Evolutionary conservation across 495 filamentous ascomycete species (phyloP), one percentile per base, ranked within the genome.

Genomic region (Talaromyces stipitatus): DNA sequence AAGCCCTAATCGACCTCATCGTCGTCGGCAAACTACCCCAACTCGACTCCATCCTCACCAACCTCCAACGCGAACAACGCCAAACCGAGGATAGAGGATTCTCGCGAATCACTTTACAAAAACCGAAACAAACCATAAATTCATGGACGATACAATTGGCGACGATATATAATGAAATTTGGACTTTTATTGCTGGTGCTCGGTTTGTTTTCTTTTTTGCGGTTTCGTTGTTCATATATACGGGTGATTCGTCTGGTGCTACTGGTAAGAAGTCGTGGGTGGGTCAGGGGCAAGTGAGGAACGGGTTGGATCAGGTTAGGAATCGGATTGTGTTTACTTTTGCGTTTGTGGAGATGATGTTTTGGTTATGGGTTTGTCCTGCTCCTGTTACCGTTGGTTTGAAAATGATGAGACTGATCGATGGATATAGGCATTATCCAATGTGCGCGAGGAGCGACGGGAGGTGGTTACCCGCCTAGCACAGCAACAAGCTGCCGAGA

Each of bases 301-400:
- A 54, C 20, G 73, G 67, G 20, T 59, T 72, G 66, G 87, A 82
- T 57, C 81, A 84, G 30, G 64, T 94, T 64, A 88, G 89, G 72
- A 92, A 90, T 63, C 70, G 87, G 24, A 77, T 92, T 6, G 83
- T 94, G 10, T 95, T 96, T 64, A 85, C 88, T 0, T 95, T 87
- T 72, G 83, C 81, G 12, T 91, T 95, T 65, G 66, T 94, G 71
- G 91, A 96, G 75, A 85, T 91, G 71, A 74, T 90, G 64, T 79
- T 81, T 54, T 95, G 90, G 91, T 89, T 95, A 67, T 96, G 90
- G 89, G 86, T 89, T 66, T 55, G 77, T 72, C 9, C n/a, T 51
- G 27, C n/a, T 12, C 20, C 54, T 48, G 12, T 4, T 58, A 18
- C 3, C 14, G 33, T 16, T 20, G n/a, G n/a, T 63, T 67, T 57